phyloP scores from a whole-genome alignment of 2,329 filamentous ascomycete genomes.

The Ceratocystis cacaofunesta region DNA sequence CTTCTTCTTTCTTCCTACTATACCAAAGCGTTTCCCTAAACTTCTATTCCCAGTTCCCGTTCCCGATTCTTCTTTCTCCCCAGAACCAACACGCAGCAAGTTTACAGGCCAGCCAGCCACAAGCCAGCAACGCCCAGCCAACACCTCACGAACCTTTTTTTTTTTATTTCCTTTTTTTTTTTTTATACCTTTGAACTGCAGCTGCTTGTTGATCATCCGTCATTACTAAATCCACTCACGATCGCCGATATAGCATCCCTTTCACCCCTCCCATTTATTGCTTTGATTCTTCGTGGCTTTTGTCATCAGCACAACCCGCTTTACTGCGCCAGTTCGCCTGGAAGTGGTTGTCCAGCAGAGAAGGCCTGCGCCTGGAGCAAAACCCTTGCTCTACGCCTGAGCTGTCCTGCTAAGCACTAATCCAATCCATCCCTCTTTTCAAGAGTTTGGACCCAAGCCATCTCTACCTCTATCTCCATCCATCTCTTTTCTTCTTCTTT shows the following conservation, averaged over 20 bases:
- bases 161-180: too few species aligned
- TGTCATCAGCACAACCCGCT: background rate
- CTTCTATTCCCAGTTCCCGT: background rate
- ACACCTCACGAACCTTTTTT: background rate
- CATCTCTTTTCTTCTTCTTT: slow-evolving; percentile 1
- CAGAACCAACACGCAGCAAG: background rate
- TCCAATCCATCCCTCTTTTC: background rate
- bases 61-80: background rate
- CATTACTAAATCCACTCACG: too few species aligned
- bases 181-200: too few species aligned
- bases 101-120: too few species aligned
- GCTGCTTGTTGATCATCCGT: too few species aligned
- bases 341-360: background rate
- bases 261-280: background rate
- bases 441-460: background rate
- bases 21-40: background rate
- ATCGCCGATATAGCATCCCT: too few species aligned
- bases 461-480: background rate
- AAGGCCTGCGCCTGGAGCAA: slow-evolving; percentile 14
- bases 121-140: background rate
- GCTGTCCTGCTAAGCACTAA: slow-evolving; percentile 9
- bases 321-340: background rate
- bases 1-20: slow-evolving; percentile 1
- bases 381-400: slow-evolving; percentile 13
- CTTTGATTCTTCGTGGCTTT: background rate